Evolutionary conservation across 306 rosid genomes (phyloP).

Genomic region (Mimosa bimucronata): DNA sequence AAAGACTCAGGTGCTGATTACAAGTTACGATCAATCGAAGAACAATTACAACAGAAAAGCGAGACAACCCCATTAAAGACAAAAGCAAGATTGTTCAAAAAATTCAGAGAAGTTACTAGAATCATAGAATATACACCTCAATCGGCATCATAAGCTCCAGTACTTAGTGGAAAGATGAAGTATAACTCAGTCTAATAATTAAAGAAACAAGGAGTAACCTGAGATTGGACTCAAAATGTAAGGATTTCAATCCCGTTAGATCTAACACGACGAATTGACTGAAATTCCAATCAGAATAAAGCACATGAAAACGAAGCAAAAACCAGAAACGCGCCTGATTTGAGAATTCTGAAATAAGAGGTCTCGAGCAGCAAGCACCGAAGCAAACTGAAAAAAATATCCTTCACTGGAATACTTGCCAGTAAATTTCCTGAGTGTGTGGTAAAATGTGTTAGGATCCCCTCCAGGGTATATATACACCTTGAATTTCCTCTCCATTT

Average conservation of each 20-base stretch:
- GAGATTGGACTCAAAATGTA: background rate
- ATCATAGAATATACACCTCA: background rate
- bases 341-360: too few relatives aligned
- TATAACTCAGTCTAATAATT: background rate
- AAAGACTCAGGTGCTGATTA: background rate
- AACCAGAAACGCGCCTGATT: too few relatives aligned
- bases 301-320: too few relatives aligned
- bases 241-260: background rate
- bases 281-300: too few relatives aligned
- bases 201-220: constrained; percentile 35
- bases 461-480: constrained; percentile 91
- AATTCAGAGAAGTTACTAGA: background rate
- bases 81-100: background rate
- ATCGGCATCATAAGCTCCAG: background rate
- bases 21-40: background rate
- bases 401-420: constrained; percentile 97
- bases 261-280: too few relatives aligned
- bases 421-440: constrained; percentile 92
- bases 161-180: background rate
- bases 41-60: constrained; percentile 12
- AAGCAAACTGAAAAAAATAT: constrained; percentile 89
- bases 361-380: too few relatives aligned
- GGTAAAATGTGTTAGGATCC: constrained; percentile 87
- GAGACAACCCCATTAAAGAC: background rate
- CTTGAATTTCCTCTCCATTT: constrained; percentile 83